Evolutionary conservation across 441 rosid genomes (phyloP).

Genomic region (Jatropha podagrica): DNA sequence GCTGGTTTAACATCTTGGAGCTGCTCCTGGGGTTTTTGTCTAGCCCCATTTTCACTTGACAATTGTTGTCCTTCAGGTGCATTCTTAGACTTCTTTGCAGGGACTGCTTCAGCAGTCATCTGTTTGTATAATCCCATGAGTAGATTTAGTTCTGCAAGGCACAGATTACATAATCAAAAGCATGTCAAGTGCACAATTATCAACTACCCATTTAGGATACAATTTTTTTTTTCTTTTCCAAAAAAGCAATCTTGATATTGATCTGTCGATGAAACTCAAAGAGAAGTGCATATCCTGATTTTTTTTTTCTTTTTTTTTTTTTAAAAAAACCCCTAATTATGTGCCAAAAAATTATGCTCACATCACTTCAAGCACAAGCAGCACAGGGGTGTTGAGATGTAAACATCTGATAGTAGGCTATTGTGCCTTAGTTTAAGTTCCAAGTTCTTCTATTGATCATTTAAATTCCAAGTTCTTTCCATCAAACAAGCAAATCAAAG

Average conservation of each 20-base stretch:
- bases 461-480: neutral
- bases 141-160: conserved; percentile 60
- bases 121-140: conserved; percentile 56
- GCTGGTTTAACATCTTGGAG: conserved; percentile 14
- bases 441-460: neutral
- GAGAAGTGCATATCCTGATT: neutral
- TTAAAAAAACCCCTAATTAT: neutral
- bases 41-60: conserved; percentile 35
- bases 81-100: conserved; percentile 30
- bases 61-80: conserved; percentile 28
- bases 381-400: neutral
- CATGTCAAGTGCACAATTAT: neutral
- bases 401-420: neutral
- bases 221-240: neutral
- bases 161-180: conserved; percentile 11
- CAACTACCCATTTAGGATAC: neutral
- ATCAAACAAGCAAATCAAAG: neutral
- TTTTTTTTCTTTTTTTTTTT: no score
- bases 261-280: neutral
- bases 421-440: neutral
- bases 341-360: neutral
- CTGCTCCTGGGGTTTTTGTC: conserved; percentile 29
- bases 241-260: neutral
- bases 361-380: neutral
- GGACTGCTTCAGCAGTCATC: conserved; percentile 42